Conservation (phyloP, 2,329 filamentous ascomycete species). For the Tolypocladium pustulatum region DNA sequence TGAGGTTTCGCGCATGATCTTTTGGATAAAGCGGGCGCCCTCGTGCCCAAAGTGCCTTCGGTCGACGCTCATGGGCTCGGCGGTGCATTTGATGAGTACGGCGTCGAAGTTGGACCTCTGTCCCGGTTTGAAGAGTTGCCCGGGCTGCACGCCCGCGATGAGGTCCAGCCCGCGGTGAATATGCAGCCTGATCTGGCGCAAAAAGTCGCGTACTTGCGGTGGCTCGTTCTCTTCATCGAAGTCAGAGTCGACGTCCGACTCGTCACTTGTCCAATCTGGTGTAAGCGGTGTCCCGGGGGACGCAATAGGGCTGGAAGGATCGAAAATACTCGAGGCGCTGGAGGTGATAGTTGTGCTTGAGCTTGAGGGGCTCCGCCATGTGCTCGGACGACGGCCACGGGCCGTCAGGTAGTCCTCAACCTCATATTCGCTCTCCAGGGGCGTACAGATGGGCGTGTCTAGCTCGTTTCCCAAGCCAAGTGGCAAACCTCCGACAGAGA, state of each 20-base stretch:
- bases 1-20: slow-evolving; percentile 9
- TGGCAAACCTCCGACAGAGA: slow-evolving; percentile 1
- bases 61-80: slow-evolving; percentile 1
- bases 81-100: slow-evolving; percentile 11
- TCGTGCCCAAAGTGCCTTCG: background rate
- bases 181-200: slow-evolving; percentile 11
- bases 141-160: slow-evolving; percentile 9
- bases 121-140: slow-evolving; percentile 8
- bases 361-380: slow-evolving; percentile 2
- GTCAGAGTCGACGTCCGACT: slow-evolving; percentile 7
- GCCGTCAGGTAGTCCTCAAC: slow-evolving; percentile 1
- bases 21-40: slow-evolving; percentile 5
- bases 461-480: background rate
- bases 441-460: background rate
- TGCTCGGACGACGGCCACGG: background rate
- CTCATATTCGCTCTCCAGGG: background rate
- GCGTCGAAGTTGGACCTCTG: slow-evolving; percentile 9
- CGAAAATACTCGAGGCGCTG: slow-evolving; percentile 8
- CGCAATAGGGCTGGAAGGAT: slow-evolving; percentile 2
- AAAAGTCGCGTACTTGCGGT: slow-evolving; percentile 3
- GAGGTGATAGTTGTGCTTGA: background rate
- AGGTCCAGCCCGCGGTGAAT: slow-evolving; percentile 10
- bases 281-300: slow-evolving; percentile 4
- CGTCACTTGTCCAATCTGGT: slow-evolving; percentile 5
- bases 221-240: slow-evolving; percentile 5